Percentiles rank a stretch among this genome's conserved stretches.
Conservation (phyloP, 768 basidiomycete genomes). For the Podaxis mareebaensis region DNA sequence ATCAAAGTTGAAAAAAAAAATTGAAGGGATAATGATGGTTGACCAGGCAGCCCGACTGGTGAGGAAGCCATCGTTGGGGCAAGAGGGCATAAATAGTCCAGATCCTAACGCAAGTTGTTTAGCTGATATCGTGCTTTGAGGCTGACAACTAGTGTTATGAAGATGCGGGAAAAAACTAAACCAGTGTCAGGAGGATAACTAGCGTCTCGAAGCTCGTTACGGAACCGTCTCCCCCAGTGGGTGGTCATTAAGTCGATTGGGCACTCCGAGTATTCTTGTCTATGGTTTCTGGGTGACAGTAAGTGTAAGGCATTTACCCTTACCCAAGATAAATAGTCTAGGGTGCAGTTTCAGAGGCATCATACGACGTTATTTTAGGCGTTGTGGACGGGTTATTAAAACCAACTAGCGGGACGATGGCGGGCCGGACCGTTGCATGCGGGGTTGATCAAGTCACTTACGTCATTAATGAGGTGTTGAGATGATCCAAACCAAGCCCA, state of each 20-base stretch:
- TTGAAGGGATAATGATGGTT: not conserved
- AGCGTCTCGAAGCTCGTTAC: not conserved
- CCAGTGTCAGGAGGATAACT: not conserved
- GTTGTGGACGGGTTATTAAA: too few species aligned
- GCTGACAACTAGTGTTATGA: not conserved
- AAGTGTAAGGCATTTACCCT: too few species aligned
- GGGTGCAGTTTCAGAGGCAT: too few species aligned
- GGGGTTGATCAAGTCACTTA: not conserved
- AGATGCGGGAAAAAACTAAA: not conserved
- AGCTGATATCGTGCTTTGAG: not conserved
- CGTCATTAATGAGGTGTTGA: not conserved
- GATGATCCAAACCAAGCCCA: not conserved
- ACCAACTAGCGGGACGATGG: too few species aligned
- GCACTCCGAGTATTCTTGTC: too few species aligned
- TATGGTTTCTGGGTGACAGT: too few species aligned
- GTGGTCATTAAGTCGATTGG: too few species aligned
- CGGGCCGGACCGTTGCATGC: not conserved
- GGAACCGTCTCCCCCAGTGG: not conserved
- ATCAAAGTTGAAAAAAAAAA: constrained; percentile 2
- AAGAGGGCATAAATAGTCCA: not conserved
- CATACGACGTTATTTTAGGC: too few species aligned
- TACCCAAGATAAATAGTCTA: too few species aligned
- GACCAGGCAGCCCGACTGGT: constrained; percentile 14
- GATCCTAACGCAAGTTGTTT: too few species aligned
- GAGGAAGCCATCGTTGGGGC: not conserved